phyloP scores from a whole-genome alignment of 345 rosid genomes.

The Limnanthes douglasii region DNA sequence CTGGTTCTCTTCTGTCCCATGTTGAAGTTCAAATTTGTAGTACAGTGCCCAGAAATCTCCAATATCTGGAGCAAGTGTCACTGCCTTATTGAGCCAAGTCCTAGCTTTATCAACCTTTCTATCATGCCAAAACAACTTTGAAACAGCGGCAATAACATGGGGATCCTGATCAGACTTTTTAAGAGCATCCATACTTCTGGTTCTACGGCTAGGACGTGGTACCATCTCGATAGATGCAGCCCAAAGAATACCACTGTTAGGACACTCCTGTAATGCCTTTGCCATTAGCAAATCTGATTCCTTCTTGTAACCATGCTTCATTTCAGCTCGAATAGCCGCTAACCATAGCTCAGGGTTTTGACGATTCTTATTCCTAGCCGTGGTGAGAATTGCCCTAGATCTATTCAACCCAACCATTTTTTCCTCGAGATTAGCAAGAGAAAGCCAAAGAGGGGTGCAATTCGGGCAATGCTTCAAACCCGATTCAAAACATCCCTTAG shows the following conservation, averaged over 20 bases:
- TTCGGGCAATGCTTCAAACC: constrained; percentile 61
- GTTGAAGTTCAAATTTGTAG: constrained; percentile 83
- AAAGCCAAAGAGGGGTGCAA: constrained; percentile 64
- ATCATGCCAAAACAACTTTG: constrained; percentile 85
- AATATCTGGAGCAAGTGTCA: constrained; percentile 64
- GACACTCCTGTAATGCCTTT: constrained; percentile 91
- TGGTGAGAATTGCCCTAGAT: constrained; percentile 76
- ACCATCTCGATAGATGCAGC: constrained; percentile 81
- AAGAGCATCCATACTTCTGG: constrained; percentile 56
- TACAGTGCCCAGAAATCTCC: constrained; percentile 89
- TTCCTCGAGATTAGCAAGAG: constrained; percentile 68
- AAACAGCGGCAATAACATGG: constrained; percentile 69
- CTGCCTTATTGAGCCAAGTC: constrained; percentile 64
- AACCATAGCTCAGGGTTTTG: constrained; percentile 75
- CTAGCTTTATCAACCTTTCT: constrained; percentile 89
- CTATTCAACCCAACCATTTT: constrained; percentile 55
- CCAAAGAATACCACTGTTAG: constrained; percentile 81
- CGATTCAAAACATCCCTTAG: constrained; percentile 47
- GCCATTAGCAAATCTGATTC: constrained; percentile 85
- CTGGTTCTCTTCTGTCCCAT: constrained; percentile 64
- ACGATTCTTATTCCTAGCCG: constrained; percentile 74
- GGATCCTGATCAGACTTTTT: constrained; percentile 82
- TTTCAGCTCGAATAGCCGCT: constrained; percentile 77
- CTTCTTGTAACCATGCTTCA: constrained; percentile 57
- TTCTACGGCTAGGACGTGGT: constrained; percentile 63